Base-by-base conservation (phyloP, 1,139 yeast species). In the Suhomyces atakaporum region DNA sequence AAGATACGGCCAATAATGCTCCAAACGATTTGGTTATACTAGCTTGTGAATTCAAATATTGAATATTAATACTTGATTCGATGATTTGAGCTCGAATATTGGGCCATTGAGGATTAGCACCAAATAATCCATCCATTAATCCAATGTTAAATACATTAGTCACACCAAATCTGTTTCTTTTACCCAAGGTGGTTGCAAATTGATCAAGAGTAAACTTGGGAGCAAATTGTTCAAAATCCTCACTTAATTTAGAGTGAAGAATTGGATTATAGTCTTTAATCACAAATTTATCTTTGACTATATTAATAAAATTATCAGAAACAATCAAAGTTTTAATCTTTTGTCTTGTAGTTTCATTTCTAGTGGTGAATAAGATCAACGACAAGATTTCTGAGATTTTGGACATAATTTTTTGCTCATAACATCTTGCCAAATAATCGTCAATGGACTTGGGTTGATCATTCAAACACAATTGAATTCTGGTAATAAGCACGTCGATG, bases 351-450 rank as follows among this genome's bases (percentile, higher is more conserved):
- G 54, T 51, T 8, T 60, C 58, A 39, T 73, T 73, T 25, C 72
- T 66, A 1, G 82, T 70, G 2, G 87, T 81, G 60, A 80, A 86
- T 23, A 86, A 62, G 39, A 83, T 77, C 25, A 87, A 66, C 0
- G 96, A 88, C 42, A 88, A 68, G 7, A 88, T 80, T 48, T 85
- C 92, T 4, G 86, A 76, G 12, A 86, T 77, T 49, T 82, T 79
- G 1, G 95, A 77, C 4, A 80, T 66, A 33, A 83, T 62, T 38
- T 76, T 76, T 45, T 76, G 72, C 36, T 75, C 75, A 48, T 81
- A 79, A 35, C 84, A 79, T 11, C 66, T 60, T n/a, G 67, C 61
- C 12, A 76, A 62, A 36, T 56, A 60, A 7, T 49, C 56, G 4
- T 53, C 60, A 3, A 58, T 46, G 5, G 54, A 45, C 6, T 44